Evolutionary conservation across 2,329 filamentous ascomycete genomes (phyloP), one percentile per base, ranked within the genome.

Genomic region (Ceratocystis variospora): DNA sequence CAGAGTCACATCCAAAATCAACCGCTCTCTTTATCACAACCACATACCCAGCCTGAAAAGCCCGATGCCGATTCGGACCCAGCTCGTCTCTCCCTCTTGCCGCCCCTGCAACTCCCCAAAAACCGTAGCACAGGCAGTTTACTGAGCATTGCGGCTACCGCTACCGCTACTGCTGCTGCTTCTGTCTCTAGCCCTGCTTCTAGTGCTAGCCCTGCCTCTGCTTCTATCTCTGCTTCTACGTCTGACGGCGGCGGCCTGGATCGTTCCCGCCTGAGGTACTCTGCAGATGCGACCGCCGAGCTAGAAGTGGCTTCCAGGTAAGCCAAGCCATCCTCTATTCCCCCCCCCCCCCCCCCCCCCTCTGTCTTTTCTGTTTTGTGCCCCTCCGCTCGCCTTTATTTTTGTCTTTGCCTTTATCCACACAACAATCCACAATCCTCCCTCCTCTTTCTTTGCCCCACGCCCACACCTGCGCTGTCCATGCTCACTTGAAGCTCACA

Each of bases 81-180:
- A 28, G 62, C 53, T 19, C 41, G 61, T 41, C 37, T 53, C 6
- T 55, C 62, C 8, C 45, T 66, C 17, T 37, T 62, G 3, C 44
- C 37, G n/a, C 61, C 19, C 46, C 41, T 63, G 17, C 67, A 62
- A 25, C 55, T 68, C 7, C 64, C 64, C 7, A 68, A 68, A 44
- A 68, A 68, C 37, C 46, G 64, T 55, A 68, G 67, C 53, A 64
- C 67, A 15, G 64, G 67, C n/a, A 68, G 66, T 46, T 45, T 68
- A 1, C 61, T 66, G 22, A 62, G n/a, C 46, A 64, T 66, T 53
- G 48, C 55, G 50, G 45, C 64, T 10, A 15, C 48, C 22, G 22
- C 22, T 22, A 22, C 22, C 33, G 10, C 33, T 12, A 37, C 33
- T 37, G 33, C 33, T 8, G 33, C 7, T 37, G 33, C 33, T 37